A percentile compares a stretch with the other conserved stretches of the same genome.
Evolutionary conservation across 306 rosid species (phyloP).

Genomic region (Rosa persica): DNA sequence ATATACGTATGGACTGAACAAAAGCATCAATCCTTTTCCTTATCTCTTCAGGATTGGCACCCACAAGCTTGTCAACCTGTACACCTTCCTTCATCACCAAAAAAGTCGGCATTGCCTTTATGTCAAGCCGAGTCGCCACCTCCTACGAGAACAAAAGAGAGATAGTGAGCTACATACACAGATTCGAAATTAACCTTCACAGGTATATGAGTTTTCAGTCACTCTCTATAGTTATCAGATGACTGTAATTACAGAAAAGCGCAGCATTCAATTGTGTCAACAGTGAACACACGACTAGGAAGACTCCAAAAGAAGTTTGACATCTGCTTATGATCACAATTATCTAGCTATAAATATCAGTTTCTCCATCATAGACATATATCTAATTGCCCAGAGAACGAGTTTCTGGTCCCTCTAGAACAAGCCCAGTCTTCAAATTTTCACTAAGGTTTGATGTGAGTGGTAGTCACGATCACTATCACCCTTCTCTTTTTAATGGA

Average conservation of each 20-base stretch:
- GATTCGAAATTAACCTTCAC: neutral
- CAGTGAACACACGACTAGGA: neutral
- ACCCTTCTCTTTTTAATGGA: neutral
- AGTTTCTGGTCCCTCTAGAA: neutral
- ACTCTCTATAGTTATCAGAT: neutral
- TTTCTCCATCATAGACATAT: neutral
- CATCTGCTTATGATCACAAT: neutral
- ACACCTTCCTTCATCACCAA: constrained; percentile 57
- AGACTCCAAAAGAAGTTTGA: neutral
- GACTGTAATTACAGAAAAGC: neutral
- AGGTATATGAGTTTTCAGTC: constrained; percentile 12
- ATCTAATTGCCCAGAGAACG: neutral
- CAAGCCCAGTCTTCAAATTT: neutral
- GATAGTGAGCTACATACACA: neutral
- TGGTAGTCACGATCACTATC: neutral
- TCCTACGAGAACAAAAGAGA: constrained; percentile 43
- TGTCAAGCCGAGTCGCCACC: constrained; percentile 62
- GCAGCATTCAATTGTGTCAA: neutral
- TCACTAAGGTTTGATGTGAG: neutral
- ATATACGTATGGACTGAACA: constrained; percentile 44
- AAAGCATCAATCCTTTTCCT: constrained; percentile 70
- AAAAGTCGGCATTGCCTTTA: constrained; percentile 96
- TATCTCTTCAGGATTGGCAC: constrained; percentile 95
- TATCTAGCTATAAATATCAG: neutral
- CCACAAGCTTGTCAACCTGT: constrained; percentile 61